These are phyloP conservation scores for Penicillium sp. DNA, from an alignment of 2,329 filamentous ascomycete genomes.

Conservation along the genomic window DNA sequence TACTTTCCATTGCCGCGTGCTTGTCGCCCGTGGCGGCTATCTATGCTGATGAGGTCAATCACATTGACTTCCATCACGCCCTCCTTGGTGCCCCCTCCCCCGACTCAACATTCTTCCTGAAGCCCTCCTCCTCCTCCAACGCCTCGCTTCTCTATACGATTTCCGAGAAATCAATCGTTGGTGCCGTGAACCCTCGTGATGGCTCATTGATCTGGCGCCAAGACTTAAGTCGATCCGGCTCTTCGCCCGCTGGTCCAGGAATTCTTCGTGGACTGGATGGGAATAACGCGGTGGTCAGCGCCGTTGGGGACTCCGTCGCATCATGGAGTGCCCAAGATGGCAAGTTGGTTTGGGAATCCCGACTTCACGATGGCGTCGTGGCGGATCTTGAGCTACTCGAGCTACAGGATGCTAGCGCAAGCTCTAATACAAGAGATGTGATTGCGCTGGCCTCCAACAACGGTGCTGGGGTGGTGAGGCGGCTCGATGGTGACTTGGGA, in stretches of 20 bases:
- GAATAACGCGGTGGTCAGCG: constrained; percentile 70
- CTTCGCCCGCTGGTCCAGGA: constrained; percentile 15
- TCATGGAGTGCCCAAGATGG: constrained; percentile 82
- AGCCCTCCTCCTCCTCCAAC: constrained; percentile 71
- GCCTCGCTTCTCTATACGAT: constrained; percentile 88
- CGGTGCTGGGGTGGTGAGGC: constrained; percentile 54
- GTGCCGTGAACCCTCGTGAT: constrained; percentile 81
- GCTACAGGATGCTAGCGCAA: constrained; percentile 52
- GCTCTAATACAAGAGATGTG: constrained; percentile 52
- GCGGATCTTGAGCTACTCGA: constrained; percentile 65
- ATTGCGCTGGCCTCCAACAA: constrained; percentile 59
- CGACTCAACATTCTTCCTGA: constrained; percentile 91
- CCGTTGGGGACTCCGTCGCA: constrained; percentile 62
- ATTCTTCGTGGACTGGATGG: constrained; percentile 69
- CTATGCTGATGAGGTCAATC: constrained; percentile 83
- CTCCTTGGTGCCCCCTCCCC: constrained; percentile 76
- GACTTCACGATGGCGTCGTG: constrained; percentile 46
- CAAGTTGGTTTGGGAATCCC: constrained; percentile 66
- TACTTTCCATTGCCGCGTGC: constrained; percentile 40
- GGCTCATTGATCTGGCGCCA: constrained; percentile 85
- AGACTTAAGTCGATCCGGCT: constrained; percentile 49
- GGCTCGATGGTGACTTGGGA: constrained; percentile 68
- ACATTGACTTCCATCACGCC: constrained; percentile 87
- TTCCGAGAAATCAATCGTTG: constrained; percentile 75
- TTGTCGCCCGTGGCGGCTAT: constrained; percentile 57